phyloP scores from a whole-genome alignment of 2,329 filamentous ascomycete species.

The Botryotinia convoluta region DNA sequence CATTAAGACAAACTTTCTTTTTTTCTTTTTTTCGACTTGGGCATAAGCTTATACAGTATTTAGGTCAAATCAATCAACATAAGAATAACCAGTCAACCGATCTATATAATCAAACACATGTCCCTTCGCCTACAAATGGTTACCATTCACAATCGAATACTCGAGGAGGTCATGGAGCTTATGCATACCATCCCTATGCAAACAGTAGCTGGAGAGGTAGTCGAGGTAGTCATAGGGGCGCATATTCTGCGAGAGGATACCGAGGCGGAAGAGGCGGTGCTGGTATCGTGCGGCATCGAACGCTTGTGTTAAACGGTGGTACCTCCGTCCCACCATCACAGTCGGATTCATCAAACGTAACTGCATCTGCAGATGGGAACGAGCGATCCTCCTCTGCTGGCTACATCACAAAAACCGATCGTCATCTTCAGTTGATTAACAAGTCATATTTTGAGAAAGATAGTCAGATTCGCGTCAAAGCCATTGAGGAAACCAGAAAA shows the following conservation, averaged over 20 bases:
- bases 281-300: conserved; percentile 52
- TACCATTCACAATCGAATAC: conserved; percentile 23
- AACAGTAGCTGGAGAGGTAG: conserved; percentile 32
- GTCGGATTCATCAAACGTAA: conserved; percentile 17
- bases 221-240: conserved; percentile 32
- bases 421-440: conserved; percentile 81
- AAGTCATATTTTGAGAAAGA: conserved; percentile 74
- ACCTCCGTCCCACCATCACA: conserved; percentile 24
- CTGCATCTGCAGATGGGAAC: conserved; percentile 27
- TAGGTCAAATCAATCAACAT: conserved; percentile 78
- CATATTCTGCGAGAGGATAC: conserved; percentile 34
- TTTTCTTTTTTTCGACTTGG: conserved; percentile 26
- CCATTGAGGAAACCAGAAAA: conserved; percentile 67
- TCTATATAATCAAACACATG: conserved; percentile 25
- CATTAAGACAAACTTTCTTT: conserved; percentile 48
- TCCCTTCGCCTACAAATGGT: conserved; percentile 20
- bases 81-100: conserved; percentile 58
- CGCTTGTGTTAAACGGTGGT: conserved; percentile 60
- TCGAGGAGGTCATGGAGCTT: conserved; percentile 22
- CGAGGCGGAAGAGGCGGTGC: conserved; percentile 39
- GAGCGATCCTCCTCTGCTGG: conserved; percentile 38
- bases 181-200: conserved; percentile 31
- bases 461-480: conserved; percentile 62
- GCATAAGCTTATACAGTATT: conserved; percentile 13
- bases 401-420: conserved; percentile 72